A percentile compares a stretch with the other conserved stretches of the same genome.
These are phyloP conservation scores for Aspergillus caelatus DNA, from an alignment of 2,329 filamentous ascomycete species.

Conservation along the genomic window DNA sequence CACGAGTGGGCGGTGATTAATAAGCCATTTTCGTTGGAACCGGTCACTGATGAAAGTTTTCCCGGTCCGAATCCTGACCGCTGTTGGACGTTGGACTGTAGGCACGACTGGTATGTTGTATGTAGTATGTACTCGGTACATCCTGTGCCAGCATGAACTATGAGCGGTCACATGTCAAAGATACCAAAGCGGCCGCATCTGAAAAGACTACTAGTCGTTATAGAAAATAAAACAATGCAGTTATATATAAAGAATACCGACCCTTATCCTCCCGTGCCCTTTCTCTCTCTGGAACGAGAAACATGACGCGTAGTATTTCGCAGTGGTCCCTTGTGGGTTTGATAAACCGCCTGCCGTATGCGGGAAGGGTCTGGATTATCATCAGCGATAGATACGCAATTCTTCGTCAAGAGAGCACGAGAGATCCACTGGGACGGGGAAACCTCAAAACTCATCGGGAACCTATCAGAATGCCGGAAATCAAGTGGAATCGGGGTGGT, in stretches of 20 bases:
- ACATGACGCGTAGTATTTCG: not conserved
- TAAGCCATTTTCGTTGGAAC: not conserved
- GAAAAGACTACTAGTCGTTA: not conserved
- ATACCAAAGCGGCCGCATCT: not conserved
- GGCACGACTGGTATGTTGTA: not conserved
- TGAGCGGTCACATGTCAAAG: not conserved
- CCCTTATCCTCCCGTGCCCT: not conserved
- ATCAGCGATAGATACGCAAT: not conserved
- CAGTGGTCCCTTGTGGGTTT: not conserved
- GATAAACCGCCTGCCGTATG: not conserved
- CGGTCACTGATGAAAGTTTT: not conserved
- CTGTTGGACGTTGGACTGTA: not conserved
- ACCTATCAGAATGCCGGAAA: conserved; percentile 19
- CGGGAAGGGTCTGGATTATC: conserved; percentile 2
- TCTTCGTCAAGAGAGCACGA: conserved; percentile 12
- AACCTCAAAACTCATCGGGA: conserved; percentile 13
- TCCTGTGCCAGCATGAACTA: not conserved
- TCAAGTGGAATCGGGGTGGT: conserved; percentile 2
- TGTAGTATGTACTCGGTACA: not conserved
- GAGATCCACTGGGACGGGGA: conserved; percentile 24
- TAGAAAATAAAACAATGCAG: not conserved
- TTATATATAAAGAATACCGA: not conserved
- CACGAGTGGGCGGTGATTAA: not conserved
- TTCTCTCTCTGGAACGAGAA: not conserved
- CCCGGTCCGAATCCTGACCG: not conserved